Conservation (phyloP, 306 rosid species). For the Elaeagnus macrophylla region DNA sequence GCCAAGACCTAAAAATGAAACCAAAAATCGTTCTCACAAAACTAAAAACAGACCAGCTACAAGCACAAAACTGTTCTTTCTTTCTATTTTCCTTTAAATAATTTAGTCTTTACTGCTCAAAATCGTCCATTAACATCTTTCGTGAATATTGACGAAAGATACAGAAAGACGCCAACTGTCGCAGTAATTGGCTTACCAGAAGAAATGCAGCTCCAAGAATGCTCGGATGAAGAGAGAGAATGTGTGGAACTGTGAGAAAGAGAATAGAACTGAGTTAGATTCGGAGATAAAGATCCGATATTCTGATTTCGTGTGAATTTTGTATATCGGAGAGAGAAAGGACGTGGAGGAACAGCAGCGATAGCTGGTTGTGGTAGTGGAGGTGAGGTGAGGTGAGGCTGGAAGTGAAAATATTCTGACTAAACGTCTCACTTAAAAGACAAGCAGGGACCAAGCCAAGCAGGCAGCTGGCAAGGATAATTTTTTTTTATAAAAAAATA, state of each 20-base stretch:
- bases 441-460: no score
- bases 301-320: no score
- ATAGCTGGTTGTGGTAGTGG: no score
- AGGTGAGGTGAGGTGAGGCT: no score
- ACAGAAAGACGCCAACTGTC: slow-evolving; percentile 1
- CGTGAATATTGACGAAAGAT: neutral
- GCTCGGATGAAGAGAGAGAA: neutral
- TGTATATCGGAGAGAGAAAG: no score
- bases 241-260: neutral
- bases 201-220: slow-evolving; percentile 24
- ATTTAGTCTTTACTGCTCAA: neutral
- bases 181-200: slow-evolving; percentile 39
- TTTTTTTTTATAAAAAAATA: no score
- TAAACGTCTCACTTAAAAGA: no score
- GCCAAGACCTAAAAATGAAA: slow-evolving; percentile 3
- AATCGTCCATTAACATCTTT: slow-evolving; percentile 2
- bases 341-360: no score
- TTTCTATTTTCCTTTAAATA: neutral
- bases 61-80: slow-evolving; percentile 5
- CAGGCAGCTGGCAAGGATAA: no score
- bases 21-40: neutral
- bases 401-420: no score
- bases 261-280: no score
- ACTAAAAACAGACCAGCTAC: neutral
- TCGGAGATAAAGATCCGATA: no score